Conservation (phyloP, 441 rosid genomes). For the Populus hybrid region DNA sequence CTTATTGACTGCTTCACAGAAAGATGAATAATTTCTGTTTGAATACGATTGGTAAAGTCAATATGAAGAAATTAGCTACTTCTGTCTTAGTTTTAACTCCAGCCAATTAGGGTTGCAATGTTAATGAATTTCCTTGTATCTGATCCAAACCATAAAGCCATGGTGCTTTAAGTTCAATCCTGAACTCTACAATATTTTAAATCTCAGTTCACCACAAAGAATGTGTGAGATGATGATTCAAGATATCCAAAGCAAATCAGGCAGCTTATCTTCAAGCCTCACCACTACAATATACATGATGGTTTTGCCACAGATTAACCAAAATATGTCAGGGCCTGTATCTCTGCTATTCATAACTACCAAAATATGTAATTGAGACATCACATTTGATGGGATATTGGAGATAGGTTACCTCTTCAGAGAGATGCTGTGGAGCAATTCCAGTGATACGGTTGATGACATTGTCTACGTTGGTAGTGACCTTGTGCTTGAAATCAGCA, state of each 20-base stretch:
- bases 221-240: neutral
- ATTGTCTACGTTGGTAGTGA: constrained; percentile 67
- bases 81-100: neutral
- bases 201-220: neutral
- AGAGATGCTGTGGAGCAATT: constrained; percentile 71
- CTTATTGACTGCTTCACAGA: neutral
- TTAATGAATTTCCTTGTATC: neutral
- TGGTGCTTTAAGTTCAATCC: neutral
- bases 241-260: neutral
- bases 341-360: neutral
- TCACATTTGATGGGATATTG: neutral
- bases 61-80: neutral
- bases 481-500: constrained; percentile 72
- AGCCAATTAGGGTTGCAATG: neutral
- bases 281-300: neutral
- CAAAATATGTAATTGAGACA: neutral
- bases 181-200: neutral
- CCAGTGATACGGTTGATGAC: constrained; percentile 74
- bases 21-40: neutral
- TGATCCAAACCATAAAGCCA: neutral
- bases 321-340: neutral
- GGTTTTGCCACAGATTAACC: neutral
- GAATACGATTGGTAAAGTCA: neutral
- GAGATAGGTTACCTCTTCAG: constrained; percentile 70
- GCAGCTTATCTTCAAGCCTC: neutral